Base-by-base conservation (phyloP, 2,329 filamentous ascomycete genomes). In the Pseudogymnoascus destructans region DNA sequence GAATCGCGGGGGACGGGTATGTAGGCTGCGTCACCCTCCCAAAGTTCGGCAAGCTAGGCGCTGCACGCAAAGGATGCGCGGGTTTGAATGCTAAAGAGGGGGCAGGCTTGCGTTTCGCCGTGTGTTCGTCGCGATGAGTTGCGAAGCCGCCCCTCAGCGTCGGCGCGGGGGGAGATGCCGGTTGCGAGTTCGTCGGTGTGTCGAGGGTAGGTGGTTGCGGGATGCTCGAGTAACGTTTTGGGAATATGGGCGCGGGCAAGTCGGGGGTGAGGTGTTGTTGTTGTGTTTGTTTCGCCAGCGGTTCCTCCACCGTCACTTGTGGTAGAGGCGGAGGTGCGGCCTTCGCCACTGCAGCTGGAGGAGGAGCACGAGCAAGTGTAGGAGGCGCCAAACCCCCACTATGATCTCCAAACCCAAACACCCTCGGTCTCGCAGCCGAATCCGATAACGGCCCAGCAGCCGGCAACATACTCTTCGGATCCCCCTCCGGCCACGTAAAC, bases 401-500 rank as follows among this genome's bases (percentile, higher is more conserved):
- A 8, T 3, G 5, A 9, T 19, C 35, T 3, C 35, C 35, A 11
- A 52, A 52, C 19, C 21, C 42, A 13, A 52, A 52, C 1, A 6
- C 42, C 35, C 35, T 38, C 15, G 35, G 35, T 8, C 35, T 38
- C 7, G 8, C 35, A 7, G 6, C 35, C n/a, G 35, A 38, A 36
- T 36, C 35, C n/a, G 35, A 36, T 7, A 36, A 36, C 35, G 35
- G 35, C 9, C 42, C 42, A 13, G 10, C 19, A 4, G 42, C 25
- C 19, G 13, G 13, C 5, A 25, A 23, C 25, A 25, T 19, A 3
- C 10, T 72, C n/a, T 68, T 67, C 30, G 73, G 71, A 49, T 76
- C 74, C 55, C 77, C 75, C 55, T 73, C 74, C 7, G 74, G 73
- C 80, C 82, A 86, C 1, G 79, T 78, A 58, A 81, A 79, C 7